These are phyloP conservation scores for Torulaspora delbrueckii DNA, from an alignment of 805 yeast genomes.

Conservation along the genomic window DNA sequence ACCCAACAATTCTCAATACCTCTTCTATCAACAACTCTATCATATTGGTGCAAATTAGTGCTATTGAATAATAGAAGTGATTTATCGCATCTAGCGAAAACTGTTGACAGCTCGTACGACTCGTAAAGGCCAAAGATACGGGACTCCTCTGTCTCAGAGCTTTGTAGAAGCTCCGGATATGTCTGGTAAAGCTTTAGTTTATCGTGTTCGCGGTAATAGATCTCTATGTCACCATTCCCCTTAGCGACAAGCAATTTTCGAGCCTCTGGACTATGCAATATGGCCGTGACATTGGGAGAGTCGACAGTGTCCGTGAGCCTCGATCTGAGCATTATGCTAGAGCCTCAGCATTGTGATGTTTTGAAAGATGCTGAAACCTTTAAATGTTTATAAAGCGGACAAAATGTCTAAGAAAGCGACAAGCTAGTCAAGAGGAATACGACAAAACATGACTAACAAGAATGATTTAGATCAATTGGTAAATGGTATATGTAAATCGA, in stretches of 20 bases:
- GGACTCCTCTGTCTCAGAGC: conserved; percentile 18
- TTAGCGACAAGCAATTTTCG: conserved; percentile 27
- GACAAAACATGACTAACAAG: conserved; percentile 7
- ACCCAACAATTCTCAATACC: conserved; percentile 30
- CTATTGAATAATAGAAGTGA: conserved; percentile 27
- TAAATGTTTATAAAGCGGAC: conserved; percentile 1
- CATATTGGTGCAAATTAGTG: conserved; percentile 32
- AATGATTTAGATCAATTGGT: conserved; percentile 13
- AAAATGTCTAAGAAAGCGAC: background rate
- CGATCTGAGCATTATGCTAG: conserved; percentile 22
- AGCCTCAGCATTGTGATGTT: background rate
- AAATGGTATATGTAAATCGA: conserved; percentile 14
- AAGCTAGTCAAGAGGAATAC: background rate
- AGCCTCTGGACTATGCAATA: conserved; percentile 25
- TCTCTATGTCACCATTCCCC: conserved; percentile 28
- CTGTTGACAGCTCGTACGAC: conserved; percentile 26
- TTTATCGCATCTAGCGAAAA: conserved; percentile 28
- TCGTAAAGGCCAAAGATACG: conserved; percentile 21
- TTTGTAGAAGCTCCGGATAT: conserved; percentile 26
- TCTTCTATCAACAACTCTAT: conserved; percentile 30
- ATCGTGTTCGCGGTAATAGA: conserved; percentile 25
- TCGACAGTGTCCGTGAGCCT: conserved; percentile 17
- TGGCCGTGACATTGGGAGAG: conserved; percentile 23
- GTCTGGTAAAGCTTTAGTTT: conserved; percentile 26
- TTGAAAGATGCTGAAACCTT: background rate